Percentiles rank a stretch among this genome's conserved stretches.
These are phyloP conservation scores for Bipolaris bicolor DNA, from an alignment of 2,329 filamentous ascomycete genomes.

Conservation along the genomic window DNA sequence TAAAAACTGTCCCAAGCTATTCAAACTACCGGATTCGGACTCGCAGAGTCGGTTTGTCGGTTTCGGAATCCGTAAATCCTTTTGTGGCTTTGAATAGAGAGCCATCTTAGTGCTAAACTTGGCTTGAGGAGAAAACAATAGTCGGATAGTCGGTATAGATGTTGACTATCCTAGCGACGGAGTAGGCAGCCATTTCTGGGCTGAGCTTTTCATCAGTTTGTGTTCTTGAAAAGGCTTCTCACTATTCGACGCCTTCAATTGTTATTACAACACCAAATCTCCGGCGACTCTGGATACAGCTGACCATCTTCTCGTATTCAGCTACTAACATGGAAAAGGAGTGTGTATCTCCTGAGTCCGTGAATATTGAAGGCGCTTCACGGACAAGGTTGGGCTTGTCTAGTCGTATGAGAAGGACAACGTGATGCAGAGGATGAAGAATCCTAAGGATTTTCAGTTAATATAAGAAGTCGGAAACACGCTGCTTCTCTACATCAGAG, in stretches of 20 bases:
- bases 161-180: not conserved
- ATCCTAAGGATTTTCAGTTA: not conserved
- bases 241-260: slow-evolving; percentile 2
- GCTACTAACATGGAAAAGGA: not conserved
- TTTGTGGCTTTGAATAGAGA: no score
- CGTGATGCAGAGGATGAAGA: not conserved
- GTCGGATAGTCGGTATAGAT: not conserved
- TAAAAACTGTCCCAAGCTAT: no score
- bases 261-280: slow-evolving; percentile 5
- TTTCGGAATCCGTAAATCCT: no score
- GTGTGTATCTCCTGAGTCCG: not conserved
- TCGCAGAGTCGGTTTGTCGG: no score
- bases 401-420: not conserved
- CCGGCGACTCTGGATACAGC: not conserved
- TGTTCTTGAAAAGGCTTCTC: not conserved
- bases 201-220: not conserved
- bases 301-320: not conserved
- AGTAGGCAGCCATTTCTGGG: not conserved
- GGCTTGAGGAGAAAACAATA: not conserved
- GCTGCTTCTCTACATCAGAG: slow-evolving; percentile 5
- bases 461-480: slow-evolving; percentile 4
- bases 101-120: no score
- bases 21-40: no score
- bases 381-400: not conserved
- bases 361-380: slow-evolving; percentile 1